Conservation (phyloP, 2,329 filamentous ascomycete genomes). For the Macroventuria anomochaeta region DNA sequence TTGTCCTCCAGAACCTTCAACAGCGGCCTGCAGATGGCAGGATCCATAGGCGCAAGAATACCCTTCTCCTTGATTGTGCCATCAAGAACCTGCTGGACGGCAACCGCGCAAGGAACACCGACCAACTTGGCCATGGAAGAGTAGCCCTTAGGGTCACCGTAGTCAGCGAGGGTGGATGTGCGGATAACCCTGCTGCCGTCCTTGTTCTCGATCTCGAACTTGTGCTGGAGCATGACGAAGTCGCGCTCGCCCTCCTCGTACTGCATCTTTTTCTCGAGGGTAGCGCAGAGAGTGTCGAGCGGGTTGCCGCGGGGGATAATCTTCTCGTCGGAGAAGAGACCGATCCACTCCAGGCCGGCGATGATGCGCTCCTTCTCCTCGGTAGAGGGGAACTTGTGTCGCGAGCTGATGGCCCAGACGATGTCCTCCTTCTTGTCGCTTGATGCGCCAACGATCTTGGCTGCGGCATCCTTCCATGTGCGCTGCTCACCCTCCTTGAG, state of each 20-base stretch:
- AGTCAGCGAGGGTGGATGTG: constrained; percentile 82
- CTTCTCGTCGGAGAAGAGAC: constrained; percentile 69
- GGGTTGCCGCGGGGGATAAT: constrained; percentile 79
- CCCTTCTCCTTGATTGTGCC: constrained; percentile 75
- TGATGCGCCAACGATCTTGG: constrained; percentile 74
- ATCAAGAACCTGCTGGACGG: constrained; percentile 77
- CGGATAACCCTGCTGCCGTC: constrained; percentile 78
- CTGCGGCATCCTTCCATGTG: constrained; percentile 84
- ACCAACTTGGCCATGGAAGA: constrained; percentile 84
- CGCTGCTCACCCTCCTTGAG: constrained; percentile 66
- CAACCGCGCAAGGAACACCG: constrained; percentile 75
- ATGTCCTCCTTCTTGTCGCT: constrained; percentile 74
- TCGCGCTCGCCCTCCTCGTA: constrained; percentile 84
- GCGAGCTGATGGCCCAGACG: constrained; percentile 73
- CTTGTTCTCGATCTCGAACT: constrained; percentile 82
- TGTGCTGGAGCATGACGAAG: constrained; percentile 79
- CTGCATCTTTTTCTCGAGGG: constrained; percentile 89
- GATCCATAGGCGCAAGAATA: constrained; percentile 77
- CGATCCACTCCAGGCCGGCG: constrained; percentile 75
- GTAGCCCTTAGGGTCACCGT: constrained; percentile 80
- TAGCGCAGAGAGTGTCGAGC: constrained; percentile 88
- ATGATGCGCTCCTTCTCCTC: constrained; percentile 75
- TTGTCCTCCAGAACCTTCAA: constrained; percentile 80
- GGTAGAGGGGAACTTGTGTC: constrained; percentile 72
- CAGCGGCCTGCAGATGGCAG: constrained; percentile 73